phyloP scores from a whole-genome alignment of 306 rosid species.

The Canavalia gladiata region DNA sequence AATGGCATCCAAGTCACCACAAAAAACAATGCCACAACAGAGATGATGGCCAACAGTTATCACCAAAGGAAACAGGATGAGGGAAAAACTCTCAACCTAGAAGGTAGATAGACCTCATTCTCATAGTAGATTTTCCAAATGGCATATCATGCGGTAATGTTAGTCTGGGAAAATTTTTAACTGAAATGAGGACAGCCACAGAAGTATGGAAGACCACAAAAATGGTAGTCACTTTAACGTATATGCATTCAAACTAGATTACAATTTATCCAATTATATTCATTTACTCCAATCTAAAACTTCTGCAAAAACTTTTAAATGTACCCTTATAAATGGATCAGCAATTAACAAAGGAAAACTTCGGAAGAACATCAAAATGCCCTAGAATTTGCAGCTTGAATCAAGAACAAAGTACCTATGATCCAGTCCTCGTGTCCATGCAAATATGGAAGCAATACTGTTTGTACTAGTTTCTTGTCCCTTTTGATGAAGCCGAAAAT shows the following conservation, averaged over 20 bases:
- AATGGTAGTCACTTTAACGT: conserved; percentile 2
- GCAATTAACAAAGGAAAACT: conserved; percentile 16
- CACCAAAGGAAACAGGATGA: not conserved
- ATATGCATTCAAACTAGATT: not conserved
- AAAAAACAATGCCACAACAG: conserved; percentile 8
- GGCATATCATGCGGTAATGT: conserved; percentile 7
- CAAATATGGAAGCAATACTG: conserved; percentile 98
- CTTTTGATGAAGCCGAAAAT: conserved; percentile 88
- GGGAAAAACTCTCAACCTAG: conserved; percentile 17
- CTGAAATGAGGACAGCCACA: conserved; percentile 1
- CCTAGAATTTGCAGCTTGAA: conserved; percentile 27
- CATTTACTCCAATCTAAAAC: conserved; percentile 10
- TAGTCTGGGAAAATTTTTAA: conserved; percentile 14
- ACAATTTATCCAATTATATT: conserved; percentile 9
- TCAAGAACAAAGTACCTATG: conserved; percentile 72
- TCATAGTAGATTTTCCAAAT: conserved; percentile 5
- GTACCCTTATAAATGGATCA: not conserved
- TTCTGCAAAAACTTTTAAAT: not conserved
- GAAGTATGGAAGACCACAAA: conserved; percentile 2
- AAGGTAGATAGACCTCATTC: conserved; percentile 5
- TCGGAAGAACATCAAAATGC: conserved; percentile 13
- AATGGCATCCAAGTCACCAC: not conserved
- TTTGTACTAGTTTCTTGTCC: conserved; percentile 99
- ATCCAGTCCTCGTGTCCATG: conserved; percentile 96
- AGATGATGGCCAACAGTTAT: not conserved